A percentile compares a stretch with the other conserved stretches of the same genome.
Conservation (phyloP, 257 asterid genomes). For the Solanum pennellii region DNA sequence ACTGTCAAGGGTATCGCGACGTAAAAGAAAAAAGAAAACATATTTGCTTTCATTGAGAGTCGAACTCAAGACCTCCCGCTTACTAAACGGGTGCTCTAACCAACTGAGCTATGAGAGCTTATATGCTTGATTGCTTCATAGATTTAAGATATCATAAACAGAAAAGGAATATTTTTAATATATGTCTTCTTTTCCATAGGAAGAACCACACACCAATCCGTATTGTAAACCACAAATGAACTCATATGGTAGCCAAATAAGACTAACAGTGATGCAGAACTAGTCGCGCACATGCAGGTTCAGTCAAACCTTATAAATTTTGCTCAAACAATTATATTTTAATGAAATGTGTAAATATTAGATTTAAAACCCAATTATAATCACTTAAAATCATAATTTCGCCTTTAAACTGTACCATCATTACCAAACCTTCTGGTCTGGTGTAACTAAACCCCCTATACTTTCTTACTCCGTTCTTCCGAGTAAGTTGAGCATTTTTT, state of each 20-base stretch:
- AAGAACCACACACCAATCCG: neutral
- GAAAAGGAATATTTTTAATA: too few species aligned
- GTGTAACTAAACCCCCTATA: neutral
- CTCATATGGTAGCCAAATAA: neutral
- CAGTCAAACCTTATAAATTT: too few species aligned
- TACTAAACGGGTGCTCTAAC: constrained; percentile 41
- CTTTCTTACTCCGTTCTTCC: too few species aligned
- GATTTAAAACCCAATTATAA: too few species aligned
- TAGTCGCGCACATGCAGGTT: neutral
- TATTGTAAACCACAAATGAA: neutral
- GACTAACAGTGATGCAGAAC: neutral
- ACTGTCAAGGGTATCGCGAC: too few species aligned
- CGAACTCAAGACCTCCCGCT: constrained; percentile 36
- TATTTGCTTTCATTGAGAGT: constrained; percentile 24
- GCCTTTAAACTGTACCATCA: neutral
- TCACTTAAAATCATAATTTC: neutral
- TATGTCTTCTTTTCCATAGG: neutral
- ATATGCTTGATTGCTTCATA: neutral
- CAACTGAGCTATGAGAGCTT: constrained; percentile 29
- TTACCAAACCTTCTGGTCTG: neutral
- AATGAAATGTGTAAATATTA: too few species aligned
- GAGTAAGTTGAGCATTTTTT: neutral
- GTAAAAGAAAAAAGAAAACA: too few species aligned
- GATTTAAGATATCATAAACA: fast-evolving
- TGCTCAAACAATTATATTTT: neutral